A percentile compares a stretch with the other conserved stretches of the same genome.
Conservation (phyloP, 495 filamentous ascomycete species). For the Penicillium cinerascens region DNA sequence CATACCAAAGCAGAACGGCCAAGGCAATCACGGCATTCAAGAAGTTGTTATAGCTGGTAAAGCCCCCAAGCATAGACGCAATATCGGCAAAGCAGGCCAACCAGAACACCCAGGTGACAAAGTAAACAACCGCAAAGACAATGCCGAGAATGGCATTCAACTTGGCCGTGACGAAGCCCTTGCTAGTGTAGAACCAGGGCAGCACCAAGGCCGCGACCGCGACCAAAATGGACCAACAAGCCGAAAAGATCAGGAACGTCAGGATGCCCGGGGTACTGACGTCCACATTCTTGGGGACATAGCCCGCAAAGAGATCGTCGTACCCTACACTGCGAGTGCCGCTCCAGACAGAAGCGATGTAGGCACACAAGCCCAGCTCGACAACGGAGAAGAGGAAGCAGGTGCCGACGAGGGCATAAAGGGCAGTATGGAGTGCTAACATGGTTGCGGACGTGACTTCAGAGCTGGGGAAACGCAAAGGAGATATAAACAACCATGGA, state of each 20-base stretch:
- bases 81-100: slow-evolving; percentile 33
- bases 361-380: slow-evolving; percentile 27
- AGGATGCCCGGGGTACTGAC: slow-evolving; percentile 20
- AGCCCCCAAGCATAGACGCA: slow-evolving; percentile 10
- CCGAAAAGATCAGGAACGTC: slow-evolving; percentile 22
- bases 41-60: slow-evolving; percentile 10
- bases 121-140: slow-evolving; percentile 18
- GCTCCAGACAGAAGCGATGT: slow-evolving; percentile 7
- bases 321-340: not conserved
- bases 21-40: slow-evolving; percentile 30
- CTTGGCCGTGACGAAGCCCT: slow-evolving; percentile 12
- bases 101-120: slow-evolving; percentile 34
- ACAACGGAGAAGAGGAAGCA: slow-evolving; percentile 23
- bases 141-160: slow-evolving; percentile 23
- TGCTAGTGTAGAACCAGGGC: slow-evolving; percentile 23
- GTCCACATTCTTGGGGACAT: slow-evolving; percentile 12
- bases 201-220: slow-evolving; percentile 14
- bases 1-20: slow-evolving; percentile 30
- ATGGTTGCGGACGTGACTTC: slow-evolving; percentile 12
- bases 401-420: slow-evolving; percentile 22
- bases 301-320: slow-evolving; percentile 9
- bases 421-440: slow-evolving; percentile 24
- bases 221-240: slow-evolving; percentile 25
- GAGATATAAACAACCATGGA: not conserved
- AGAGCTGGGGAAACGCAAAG: not conserved